These are phyloP conservation scores for Ceriops tagal DNA, from an alignment of 345 rosid species.

Conservation along the genomic window DNA sequence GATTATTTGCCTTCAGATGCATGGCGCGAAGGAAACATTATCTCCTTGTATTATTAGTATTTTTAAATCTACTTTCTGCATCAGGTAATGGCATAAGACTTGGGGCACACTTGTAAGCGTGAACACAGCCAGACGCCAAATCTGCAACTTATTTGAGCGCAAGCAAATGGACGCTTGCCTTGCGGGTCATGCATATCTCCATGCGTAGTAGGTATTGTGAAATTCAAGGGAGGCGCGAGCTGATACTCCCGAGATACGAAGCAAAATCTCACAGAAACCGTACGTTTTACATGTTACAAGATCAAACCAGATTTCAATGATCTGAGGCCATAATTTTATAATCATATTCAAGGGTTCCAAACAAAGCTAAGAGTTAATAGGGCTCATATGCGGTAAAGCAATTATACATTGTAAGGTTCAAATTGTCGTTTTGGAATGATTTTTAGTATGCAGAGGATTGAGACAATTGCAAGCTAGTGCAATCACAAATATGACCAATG, in stretches of 20 bases:
- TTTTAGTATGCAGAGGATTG: too few relatives aligned
- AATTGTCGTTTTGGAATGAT: too few relatives aligned
- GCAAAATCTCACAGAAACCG: slow-evolving; percentile 12
- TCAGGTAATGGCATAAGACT: not conserved
- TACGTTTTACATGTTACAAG: not conserved
- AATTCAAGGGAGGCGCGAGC: slow-evolving; percentile 21
- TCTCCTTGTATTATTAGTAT: too few relatives aligned
- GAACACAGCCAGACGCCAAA: slow-evolving; percentile 7
- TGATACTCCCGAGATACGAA: slow-evolving; percentile 35
- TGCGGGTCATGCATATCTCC: slow-evolving; percentile 34
- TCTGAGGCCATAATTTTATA: too few relatives aligned
- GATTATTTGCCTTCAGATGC: not conserved
- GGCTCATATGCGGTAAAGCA: too few relatives aligned
- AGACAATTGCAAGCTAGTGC: too few relatives aligned
- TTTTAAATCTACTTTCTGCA: not conserved
- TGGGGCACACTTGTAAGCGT: not conserved
- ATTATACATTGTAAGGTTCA: too few relatives aligned
- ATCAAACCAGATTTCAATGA: not conserved
- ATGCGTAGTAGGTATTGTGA: slow-evolving; percentile 25
- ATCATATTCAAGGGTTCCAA: too few relatives aligned
- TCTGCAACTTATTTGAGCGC: not conserved
- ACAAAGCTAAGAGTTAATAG: too few relatives aligned
- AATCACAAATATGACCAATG: too few relatives aligned
- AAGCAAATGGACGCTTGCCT: not conserved
- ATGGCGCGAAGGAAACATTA: not conserved